Percentiles rank a stretch among this genome's conserved stretches.
These are phyloP conservation scores for Pyricularia sp. DNA, from an alignment of 2,329 filamentous ascomycete genomes.

Conservation along the genomic window DNA sequence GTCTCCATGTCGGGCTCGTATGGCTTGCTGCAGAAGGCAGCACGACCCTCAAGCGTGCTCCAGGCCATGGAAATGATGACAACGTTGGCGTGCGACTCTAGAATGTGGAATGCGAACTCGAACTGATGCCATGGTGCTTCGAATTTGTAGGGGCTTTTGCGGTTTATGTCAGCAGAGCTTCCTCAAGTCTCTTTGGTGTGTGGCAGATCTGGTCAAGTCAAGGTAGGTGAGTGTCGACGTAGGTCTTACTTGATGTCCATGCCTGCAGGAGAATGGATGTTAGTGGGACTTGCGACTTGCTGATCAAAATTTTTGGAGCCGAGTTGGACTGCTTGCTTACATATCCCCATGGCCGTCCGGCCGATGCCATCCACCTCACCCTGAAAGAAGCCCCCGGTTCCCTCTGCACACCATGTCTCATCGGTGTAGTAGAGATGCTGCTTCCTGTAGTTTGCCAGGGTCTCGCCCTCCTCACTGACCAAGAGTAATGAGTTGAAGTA, in stretches of 20 bases:
- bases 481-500: constrained; percentile 48
- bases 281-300: background rate
- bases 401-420: constrained; percentile 52
- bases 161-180: background rate
- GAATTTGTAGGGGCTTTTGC: constrained; percentile 36
- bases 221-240: background rate
- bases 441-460: constrained; percentile 52
- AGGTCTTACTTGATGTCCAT: constrained; percentile 52
- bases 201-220: background rate
- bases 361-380: constrained; percentile 38
- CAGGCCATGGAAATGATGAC: constrained; percentile 72
- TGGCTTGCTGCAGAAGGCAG: constrained; percentile 33
- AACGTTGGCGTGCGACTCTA: constrained; percentile 47
- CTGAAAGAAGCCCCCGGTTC: constrained; percentile 37
- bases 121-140: constrained; percentile 38
- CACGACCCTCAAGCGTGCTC: constrained; percentile 50
- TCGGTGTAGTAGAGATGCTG: constrained; percentile 49
- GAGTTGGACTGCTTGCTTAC: constrained; percentile 28
- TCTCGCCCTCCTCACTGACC: constrained; percentile 50
- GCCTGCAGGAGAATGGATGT: constrained; percentile 17
- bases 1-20: constrained; percentile 63
- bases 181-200: background rate
- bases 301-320: background rate
- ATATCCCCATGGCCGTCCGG: constrained; percentile 48
- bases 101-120: constrained; percentile 46